Percentiles rank a stretch among this genome's conserved stretches.
Conservation (phyloP, 2,329 filamentous ascomycete species). For the Alternaria sp. region DNA sequence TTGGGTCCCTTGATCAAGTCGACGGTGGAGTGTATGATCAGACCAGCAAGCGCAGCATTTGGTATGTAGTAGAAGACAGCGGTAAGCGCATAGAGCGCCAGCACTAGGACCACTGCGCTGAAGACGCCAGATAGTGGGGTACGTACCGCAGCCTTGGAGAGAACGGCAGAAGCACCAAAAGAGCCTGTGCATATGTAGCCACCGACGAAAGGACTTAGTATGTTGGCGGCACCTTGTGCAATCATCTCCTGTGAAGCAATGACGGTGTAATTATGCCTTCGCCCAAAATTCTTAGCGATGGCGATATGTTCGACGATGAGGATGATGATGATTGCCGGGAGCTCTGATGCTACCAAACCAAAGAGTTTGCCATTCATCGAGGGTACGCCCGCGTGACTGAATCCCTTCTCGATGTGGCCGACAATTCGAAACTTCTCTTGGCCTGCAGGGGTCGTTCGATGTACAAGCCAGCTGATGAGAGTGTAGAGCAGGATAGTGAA, state of each 20-base stretch:
- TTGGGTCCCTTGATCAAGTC: constrained; percentile 90
- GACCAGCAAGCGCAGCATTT: constrained; percentile 77
- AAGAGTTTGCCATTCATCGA: constrained; percentile 71
- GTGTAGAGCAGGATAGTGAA: constrained; percentile 92
- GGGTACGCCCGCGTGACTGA: constrained; percentile 79
- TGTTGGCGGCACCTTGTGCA: constrained; percentile 86
- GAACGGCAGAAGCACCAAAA: constrained; percentile 92
- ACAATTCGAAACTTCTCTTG: constrained; percentile 72
- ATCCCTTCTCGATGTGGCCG: constrained; percentile 80
- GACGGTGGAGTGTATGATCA: constrained; percentile 93
- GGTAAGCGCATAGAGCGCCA: constrained; percentile 87
- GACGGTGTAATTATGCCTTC: constrained; percentile 92
- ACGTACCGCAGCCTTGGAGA: constrained; percentile 90
- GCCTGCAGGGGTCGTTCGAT: constrained; percentile 54
- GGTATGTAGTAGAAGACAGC: constrained; percentile 93
- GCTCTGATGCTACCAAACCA: constrained; percentile 70
- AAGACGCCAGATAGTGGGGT: constrained; percentile 89
- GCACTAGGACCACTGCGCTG: constrained; percentile 80
- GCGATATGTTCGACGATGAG: constrained; percentile 94
- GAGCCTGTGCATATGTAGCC: constrained; percentile 91
- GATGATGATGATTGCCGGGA: constrained; percentile 87
- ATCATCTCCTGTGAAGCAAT: constrained; percentile 94
- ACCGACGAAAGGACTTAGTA: constrained; percentile 87
- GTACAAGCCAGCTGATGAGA: constrained; percentile 83
- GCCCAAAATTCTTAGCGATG: constrained; percentile 92